phyloP scores from a whole-genome alignment of 2,329 filamentous ascomycete genomes.

The Xylogone sp. region DNA sequence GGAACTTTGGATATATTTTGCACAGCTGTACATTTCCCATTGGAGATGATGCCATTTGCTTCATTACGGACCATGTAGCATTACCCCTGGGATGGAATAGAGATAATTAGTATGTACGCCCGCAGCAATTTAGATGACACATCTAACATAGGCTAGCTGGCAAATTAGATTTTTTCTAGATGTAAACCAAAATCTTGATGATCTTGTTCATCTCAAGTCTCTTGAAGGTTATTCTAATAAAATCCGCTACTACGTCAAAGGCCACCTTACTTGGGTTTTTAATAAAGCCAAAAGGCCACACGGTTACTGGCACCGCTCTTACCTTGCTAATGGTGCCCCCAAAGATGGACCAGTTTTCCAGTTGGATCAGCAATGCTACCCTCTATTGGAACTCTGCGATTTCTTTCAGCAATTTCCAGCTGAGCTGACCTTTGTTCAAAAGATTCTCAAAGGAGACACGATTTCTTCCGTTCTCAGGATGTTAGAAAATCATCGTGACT shows the following conservation, averaged over 20 bases:
- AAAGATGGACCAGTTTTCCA: constrained; percentile 18
- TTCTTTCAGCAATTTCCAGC: constrained; percentile 6
- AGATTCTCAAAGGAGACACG: constrained; percentile 4
- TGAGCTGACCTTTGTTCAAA: constrained; percentile 3
- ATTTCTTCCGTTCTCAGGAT: constrained; percentile 8
- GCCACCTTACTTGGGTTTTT: constrained; percentile 17
- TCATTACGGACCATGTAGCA: constrained; percentile 17
- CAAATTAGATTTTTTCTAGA: constrained; percentile 12
- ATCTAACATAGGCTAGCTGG: constrained; percentile 9
- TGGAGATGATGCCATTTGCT: neutral
- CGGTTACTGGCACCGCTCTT: constrained; percentile 18
- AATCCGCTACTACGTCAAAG: neutral
- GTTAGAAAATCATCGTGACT: constrained; percentile 5
- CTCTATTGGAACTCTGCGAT: constrained; percentile 19
- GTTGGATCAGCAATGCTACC: constrained; percentile 19
- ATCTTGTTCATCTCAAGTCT: neutral
- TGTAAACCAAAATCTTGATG: neutral
- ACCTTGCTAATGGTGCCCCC: constrained; percentile 15
- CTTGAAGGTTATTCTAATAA: neutral
- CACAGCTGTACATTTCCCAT: constrained; percentile 11
- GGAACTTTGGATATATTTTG: constrained; percentile 18
- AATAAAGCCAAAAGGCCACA: constrained; percentile 5
- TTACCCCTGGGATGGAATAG: constrained; percentile 19
- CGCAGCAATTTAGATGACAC: too few relatives aligned
- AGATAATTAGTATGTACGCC: constrained; percentile 13